Conservation (phyloP, 1,284 basidiomycete genomes). For the Stereum hirsutum region DNA sequence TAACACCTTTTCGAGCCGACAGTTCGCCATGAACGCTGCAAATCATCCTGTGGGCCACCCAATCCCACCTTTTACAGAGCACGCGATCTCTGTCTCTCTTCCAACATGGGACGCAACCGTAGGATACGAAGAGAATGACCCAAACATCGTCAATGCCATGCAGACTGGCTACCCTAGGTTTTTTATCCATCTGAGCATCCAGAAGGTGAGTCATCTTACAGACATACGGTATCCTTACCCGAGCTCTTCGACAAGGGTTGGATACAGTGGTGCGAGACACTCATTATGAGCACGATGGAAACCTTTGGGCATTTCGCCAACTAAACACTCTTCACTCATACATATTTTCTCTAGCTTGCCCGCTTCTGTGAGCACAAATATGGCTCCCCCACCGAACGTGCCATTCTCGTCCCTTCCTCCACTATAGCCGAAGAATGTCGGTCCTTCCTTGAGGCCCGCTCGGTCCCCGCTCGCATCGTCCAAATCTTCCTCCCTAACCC, state of each 20-base stretch:
- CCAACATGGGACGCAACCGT: slow-evolving; percentile 93
- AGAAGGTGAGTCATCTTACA: slow-evolving; percentile 53
- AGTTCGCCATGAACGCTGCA: not conserved
- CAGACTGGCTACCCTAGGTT: slow-evolving; percentile 95
- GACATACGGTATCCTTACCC: too few species aligned
- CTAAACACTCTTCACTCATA: not conserved
- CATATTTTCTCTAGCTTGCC: slow-evolving; percentile 54
- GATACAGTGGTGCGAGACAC: too few species aligned
- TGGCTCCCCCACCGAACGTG: slow-evolving; percentile 57
- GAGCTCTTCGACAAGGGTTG: too few species aligned
- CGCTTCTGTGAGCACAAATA: slow-evolving; percentile 72
- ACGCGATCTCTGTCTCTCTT: slow-evolving; percentile 96
- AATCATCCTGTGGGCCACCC: slow-evolving; percentile 36
- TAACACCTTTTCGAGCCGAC: too few species aligned
- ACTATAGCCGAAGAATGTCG: slow-evolving; percentile 69
- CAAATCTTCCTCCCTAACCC: slow-evolving; percentile 65
- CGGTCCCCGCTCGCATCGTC: slow-evolving; percentile 55
- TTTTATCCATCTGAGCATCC: slow-evolving; percentile 86
- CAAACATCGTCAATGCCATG: slow-evolving; percentile 77
- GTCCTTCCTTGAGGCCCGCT: slow-evolving; percentile 57
- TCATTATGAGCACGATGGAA: not conserved
- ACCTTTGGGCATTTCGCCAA: too few species aligned
- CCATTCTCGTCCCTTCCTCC: slow-evolving; percentile 73
- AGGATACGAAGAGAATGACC: slow-evolving; percentile 90
- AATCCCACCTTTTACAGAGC: slow-evolving; percentile 64